Evolutionary conservation across 257 asterid species (phyloP).

Genomic region (Agastache rugosa): DNA sequence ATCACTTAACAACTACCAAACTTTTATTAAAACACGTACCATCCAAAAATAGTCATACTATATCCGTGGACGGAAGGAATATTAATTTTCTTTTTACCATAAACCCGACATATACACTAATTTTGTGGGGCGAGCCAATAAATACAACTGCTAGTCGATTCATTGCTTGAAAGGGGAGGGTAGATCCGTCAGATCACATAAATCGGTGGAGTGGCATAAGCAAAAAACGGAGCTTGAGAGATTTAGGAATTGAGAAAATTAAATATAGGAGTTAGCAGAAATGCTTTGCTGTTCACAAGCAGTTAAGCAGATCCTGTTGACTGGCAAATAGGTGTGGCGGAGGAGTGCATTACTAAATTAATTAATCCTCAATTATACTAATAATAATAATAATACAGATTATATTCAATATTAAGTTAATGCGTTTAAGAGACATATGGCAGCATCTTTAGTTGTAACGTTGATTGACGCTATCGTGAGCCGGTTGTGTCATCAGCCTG

Average conservation of each 20-base stretch:
- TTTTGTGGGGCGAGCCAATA: neutral
- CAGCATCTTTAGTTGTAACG: neutral
- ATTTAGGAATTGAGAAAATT: conserved; percentile 20
- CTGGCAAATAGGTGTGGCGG: conserved; percentile 24
- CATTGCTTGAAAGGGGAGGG: neutral
- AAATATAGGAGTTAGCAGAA: conserved; percentile 22
- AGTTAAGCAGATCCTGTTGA: conserved; percentile 37
- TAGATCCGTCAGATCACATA: conserved; percentile 1
- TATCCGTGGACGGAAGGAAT: no score
- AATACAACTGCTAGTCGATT: no score
- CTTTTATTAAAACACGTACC: no score
- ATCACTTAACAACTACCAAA: no score
- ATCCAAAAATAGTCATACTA: no score
- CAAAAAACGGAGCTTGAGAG: conserved; percentile 26
- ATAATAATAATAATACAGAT: neutral
- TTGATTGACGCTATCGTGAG: conserved; percentile 7
- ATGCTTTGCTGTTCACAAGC: conserved; percentile 32
- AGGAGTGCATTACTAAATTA: conserved; percentile 28
- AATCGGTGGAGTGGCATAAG: conserved; percentile 31
- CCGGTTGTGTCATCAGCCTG: neutral
- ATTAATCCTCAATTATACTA: neutral
- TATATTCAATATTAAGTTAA: conserved; percentile 8
- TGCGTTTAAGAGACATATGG: conserved; percentile 33
- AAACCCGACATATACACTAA: no score
- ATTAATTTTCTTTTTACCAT: no score